Conservation (phyloP, 140 eudicot species). For the Oenanthe javanica region DNA sequence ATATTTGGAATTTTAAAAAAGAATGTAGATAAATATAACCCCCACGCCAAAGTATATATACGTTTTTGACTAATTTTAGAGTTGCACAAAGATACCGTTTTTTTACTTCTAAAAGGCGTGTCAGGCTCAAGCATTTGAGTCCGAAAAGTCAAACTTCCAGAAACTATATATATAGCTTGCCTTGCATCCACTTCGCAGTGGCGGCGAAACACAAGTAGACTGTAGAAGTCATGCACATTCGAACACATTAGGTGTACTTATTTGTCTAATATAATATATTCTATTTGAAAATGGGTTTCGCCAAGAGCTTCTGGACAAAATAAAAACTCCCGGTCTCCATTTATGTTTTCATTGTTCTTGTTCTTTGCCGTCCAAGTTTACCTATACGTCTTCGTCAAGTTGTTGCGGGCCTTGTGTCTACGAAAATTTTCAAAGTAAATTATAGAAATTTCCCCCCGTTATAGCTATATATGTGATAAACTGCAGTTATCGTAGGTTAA, state of each 20-base stretch:
- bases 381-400: not conserved
- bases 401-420: no score
- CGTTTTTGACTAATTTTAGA: no score
- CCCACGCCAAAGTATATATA: no score
- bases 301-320: not conserved
- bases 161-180: not conserved
- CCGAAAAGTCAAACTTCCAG: not conserved
- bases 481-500: no score
- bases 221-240: not conserved
- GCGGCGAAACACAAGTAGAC: not conserved
- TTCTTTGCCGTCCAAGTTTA: not conserved
- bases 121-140: not conserved
- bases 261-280: no score
- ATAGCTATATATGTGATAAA: no score
- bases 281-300: not conserved
- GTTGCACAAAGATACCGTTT: no score
- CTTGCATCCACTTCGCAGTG: not conserved
- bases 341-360: not conserved
- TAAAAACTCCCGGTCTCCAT: not conserved
- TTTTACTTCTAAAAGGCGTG: not conserved
- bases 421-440: no score
- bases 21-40: no score
- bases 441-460: no score
- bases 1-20: no score
- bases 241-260: no score